These are phyloP conservation scores for Phragmites australis DNA, from an alignment of 176 grass and related monocot species.

Conservation along the genomic window DNA sequence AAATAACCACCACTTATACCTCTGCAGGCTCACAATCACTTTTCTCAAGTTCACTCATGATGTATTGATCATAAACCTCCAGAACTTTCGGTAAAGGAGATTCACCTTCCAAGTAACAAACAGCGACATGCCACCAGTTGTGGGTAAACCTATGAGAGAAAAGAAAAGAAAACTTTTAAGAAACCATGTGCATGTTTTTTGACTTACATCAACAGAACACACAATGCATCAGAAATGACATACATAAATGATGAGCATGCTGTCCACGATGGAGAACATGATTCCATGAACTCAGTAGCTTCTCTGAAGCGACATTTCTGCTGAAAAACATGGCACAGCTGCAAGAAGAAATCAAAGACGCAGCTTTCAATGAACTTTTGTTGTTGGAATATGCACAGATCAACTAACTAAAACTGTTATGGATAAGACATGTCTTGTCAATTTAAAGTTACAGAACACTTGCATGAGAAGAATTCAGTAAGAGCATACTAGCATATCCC, in stretches of 20 bases:
- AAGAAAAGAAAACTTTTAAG: background rate
- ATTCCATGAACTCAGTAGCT: slow-evolving; percentile 73
- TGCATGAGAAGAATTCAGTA: background rate
- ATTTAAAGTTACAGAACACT: background rate
- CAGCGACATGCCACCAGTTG: slow-evolving; percentile 79
- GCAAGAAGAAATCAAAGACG: slow-evolving; percentile 27
- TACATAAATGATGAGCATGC: slow-evolving; percentile 71
- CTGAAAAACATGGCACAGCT: slow-evolving; percentile 81
- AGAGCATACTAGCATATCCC: background rate
- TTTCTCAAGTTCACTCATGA: slow-evolving; percentile 67
- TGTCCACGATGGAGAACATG: slow-evolving; percentile 63
- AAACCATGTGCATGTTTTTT: background rate
- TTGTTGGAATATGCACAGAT: background rate
- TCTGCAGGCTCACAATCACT: slow-evolving; percentile 60
- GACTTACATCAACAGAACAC: background rate
- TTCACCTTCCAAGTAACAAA: slow-evolving; percentile 86
- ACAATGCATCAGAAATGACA: slow-evolving; percentile 12
- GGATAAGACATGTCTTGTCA: slow-evolving; percentile 1
- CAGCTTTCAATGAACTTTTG: background rate
- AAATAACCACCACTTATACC: slow-evolving; percentile 43
- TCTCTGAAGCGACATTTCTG: slow-evolving; percentile 71
- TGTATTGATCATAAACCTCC: slow-evolving; percentile 65
- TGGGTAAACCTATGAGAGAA: slow-evolving; percentile 54
- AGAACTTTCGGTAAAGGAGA: slow-evolving; percentile 55
- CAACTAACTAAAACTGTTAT: background rate